Base-by-base conservation (phyloP, 768 basidiomycete genomes). In the Termitomyces sp. region DNA sequence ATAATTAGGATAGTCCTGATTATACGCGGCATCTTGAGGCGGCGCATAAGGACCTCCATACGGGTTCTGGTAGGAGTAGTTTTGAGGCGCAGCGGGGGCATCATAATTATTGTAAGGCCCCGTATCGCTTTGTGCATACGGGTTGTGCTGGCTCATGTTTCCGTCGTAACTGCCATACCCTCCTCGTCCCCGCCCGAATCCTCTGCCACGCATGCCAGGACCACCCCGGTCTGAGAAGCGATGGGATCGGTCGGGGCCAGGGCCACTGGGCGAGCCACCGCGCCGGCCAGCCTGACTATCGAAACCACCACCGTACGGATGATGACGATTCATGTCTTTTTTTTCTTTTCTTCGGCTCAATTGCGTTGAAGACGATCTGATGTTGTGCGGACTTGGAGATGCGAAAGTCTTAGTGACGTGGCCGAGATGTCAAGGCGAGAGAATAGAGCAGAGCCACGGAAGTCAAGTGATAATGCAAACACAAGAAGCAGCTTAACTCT, bases 301-400 rank as follows among this genome's bases (percentile, higher is more conserved):
- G 77, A 83, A 86, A 67, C 75, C 73, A 62, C 78, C 79, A 64
- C 82, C 82, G 73, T 94, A 94, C 26, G 91, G 91, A 81, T 93
- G 89, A 74, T 92, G 91, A 67, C 91, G 89, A 73, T 91, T 90
- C 91, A 94, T 93, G 57, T 64, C 65, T 68, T 68, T 69, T 69
- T 28, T n/a, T 21, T 93, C 58, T 63, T 67, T 68, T 68, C 67
- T 10, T 23, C 33, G 54, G 60, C 66, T 66, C 60, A 64, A 59
- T 58, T 58, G 17, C 31, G 54, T 65, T 62, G 50, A 64, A 51
- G 58, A 55, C 41, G 62, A 54, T 61, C 62, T 54, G 56, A 54
- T 55, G 58, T 53, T 54, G 56, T 26, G 45, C 55, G 26, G 47
- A 37, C 45, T 59, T 54, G 60, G 44, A 9, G 49, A 47, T 60